Evolutionary conservation across 371 early-diverging fungal species (phyloP).

Genomic region (Lichtheimia ornata): DNA sequence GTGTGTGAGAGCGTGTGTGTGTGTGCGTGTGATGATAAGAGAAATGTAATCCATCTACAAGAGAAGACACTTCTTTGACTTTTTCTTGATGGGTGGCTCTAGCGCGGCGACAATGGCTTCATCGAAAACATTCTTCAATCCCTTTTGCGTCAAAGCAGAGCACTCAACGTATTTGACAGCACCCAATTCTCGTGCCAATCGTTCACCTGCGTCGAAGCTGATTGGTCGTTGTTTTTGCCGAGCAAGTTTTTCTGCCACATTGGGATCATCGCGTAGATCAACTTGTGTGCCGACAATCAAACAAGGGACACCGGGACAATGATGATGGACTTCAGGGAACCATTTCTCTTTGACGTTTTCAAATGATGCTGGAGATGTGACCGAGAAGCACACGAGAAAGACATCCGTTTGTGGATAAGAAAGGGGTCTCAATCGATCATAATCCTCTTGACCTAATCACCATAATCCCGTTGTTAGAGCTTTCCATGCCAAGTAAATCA

Average conservation of each 20-base stretch:
- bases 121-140: constrained; percentile 98
- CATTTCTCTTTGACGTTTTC: constrained; percentile 91
- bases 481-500: not conserved
- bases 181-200: constrained; percentile 84
- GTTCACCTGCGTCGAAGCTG: constrained; percentile 79
- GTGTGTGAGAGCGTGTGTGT: not conserved
- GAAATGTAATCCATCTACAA: constrained; percentile 47
- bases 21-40: not conserved
- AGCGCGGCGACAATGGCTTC: constrained; percentile 98
- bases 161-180: constrained; percentile 98
- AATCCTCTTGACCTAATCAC: constrained; percentile 88
- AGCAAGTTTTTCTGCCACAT: constrained; percentile 78
- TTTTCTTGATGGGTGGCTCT: constrained; percentile 86
- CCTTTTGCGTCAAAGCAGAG: constrained; percentile 93
- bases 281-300: constrained; percentile 96
- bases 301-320: constrained; percentile 97
- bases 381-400: constrained; percentile 95
- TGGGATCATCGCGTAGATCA: constrained; percentile 91
- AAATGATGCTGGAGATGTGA: constrained; percentile 92
- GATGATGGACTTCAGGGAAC: constrained; percentile 94
- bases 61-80: constrained; percentile 76
- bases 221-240: constrained; percentile 87
- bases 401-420: constrained; percentile 95
- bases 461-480: not conserved
- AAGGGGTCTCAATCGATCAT: constrained; percentile 95